Conservation (phyloP, 2,329 filamentous ascomycete species). For the Penicillium palitans region DNA sequence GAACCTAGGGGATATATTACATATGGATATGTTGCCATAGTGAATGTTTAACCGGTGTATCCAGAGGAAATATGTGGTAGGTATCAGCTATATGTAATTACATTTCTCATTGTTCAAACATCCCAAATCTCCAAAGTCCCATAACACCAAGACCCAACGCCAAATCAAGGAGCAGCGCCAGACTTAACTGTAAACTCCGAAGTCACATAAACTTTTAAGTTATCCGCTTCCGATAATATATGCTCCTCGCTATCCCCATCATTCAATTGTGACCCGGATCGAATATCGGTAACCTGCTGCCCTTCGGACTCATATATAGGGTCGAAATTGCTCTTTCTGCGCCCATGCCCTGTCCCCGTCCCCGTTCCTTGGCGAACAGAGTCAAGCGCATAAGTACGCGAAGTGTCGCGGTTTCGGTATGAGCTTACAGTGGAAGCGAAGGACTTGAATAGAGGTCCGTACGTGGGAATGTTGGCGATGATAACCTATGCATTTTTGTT, state of each 20-base stretch:
- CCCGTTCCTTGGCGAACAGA: not conserved
- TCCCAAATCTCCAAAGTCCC: not conserved
- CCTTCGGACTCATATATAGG: not conserved
- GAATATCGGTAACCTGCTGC: not conserved
- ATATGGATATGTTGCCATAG: too few species aligned
- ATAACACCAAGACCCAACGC: not conserved
- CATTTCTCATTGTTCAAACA: not conserved
- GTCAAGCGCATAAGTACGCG: constrained; percentile 3
- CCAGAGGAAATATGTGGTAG: not conserved
- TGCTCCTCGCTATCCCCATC: not conserved
- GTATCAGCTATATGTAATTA: not conserved
- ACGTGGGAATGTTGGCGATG: constrained; percentile 46
- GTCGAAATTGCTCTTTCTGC: not conserved
- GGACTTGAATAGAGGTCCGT: constrained; percentile 44
- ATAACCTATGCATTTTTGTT: constrained; percentile 30
- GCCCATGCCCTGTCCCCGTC: not conserved
- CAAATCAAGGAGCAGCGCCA: not conserved
- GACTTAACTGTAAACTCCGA: not conserved
- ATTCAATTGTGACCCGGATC: not conserved
- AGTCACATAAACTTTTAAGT: not conserved
- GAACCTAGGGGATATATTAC: not conserved
- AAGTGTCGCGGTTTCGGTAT: constrained; percentile 11
- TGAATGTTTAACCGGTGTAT: not conserved
- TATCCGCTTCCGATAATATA: not conserved
- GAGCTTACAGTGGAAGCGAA: constrained; percentile 21